A percentile compares a stretch with the other conserved stretches of the same genome.
phyloP scores from a whole-genome alignment of 148 eudicot genomes.

The Fagopyrum homotropicum region DNA sequence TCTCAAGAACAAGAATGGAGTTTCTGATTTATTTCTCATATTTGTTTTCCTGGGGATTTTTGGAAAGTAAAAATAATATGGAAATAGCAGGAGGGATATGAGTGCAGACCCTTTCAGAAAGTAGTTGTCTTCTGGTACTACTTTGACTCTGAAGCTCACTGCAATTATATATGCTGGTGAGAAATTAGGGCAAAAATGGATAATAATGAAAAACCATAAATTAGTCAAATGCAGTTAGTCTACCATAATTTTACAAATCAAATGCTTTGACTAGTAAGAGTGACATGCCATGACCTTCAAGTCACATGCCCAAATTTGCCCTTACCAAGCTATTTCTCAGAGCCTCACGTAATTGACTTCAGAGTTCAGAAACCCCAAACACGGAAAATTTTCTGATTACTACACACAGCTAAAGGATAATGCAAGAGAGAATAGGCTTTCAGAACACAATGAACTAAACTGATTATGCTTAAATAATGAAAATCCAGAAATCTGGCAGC shows the following conservation, averaged over 20 bases:
- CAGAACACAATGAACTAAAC: background rate
- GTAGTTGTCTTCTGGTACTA: background rate
- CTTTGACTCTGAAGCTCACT: background rate
- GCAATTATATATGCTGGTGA: background rate
- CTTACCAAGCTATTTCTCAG: too few relatives aligned
- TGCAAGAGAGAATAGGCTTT: background rate
- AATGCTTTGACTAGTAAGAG: background rate
- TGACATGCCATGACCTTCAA: background rate
- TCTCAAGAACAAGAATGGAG: background rate
- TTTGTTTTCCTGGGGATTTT: background rate
- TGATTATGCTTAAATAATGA: background rate
- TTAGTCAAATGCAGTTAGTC: slow-evolving; percentile 10
- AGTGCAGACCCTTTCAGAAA: background rate
- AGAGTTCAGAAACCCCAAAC: too few relatives aligned
- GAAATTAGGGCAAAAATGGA: background rate
- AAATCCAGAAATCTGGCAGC: background rate
- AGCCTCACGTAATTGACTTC: too few relatives aligned
- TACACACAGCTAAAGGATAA: too few relatives aligned
- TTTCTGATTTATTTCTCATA: background rate
- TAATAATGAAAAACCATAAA: background rate
- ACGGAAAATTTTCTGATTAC: too few relatives aligned
- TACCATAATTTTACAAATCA: background rate
- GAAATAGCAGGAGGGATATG: background rate
- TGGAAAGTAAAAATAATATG: background rate
- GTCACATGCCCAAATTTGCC: too few relatives aligned